These are phyloP conservation scores for apple (Malus domestica) DNA, from an alignment of 306 rosid genomes.

Conservation along the genomic window DNA sequence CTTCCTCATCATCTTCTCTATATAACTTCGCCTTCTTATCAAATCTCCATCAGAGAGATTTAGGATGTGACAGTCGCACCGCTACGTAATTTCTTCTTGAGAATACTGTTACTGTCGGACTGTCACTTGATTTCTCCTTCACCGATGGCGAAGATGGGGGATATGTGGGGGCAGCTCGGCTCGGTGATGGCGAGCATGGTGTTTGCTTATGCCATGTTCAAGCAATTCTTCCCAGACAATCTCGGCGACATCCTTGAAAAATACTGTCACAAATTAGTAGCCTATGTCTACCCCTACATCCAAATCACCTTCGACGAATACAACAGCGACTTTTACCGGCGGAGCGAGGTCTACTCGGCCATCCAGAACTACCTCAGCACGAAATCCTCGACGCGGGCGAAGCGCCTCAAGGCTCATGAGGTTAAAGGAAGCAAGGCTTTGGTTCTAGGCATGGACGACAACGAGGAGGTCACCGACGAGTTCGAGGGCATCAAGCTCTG, in stretches of 20 bases:
- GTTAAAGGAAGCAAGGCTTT: slow-evolving; percentile 28
- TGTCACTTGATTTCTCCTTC: too few species aligned
- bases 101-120: too few species aligned
- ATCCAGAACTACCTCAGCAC: slow-evolving; percentile 38
- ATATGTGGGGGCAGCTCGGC: slow-evolving; percentile 27
- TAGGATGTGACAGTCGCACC: too few species aligned
- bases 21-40: neutral
- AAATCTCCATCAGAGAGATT: too few species aligned
- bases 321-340: slow-evolving; percentile 13
- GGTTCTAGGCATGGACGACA: slow-evolving; percentile 40
- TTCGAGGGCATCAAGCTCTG: slow-evolving; percentile 30
- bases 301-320: slow-evolving; percentile 39
- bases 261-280: slow-evolving; percentile 5
- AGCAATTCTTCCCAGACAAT: slow-evolving; percentile 25
- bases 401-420: slow-evolving; percentile 39
- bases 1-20: neutral
- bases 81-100: too few species aligned
- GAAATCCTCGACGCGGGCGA: slow-evolving; percentile 24
- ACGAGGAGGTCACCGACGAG: slow-evolving; percentile 36
- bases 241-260: neutral
- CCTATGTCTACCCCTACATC: slow-evolving; percentile 31
- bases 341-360: slow-evolving; percentile 29
- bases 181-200: slow-evolving; percentile 27
- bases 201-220: slow-evolving; percentile 24
- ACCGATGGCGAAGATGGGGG: slow-evolving; percentile 5